A percentile compares a stretch with the other conserved stretches of the same genome.
Evolutionary conservation across 75 land plant genomes (phyloP).

Genomic region (Pseudotsuga menziesii): DNA sequence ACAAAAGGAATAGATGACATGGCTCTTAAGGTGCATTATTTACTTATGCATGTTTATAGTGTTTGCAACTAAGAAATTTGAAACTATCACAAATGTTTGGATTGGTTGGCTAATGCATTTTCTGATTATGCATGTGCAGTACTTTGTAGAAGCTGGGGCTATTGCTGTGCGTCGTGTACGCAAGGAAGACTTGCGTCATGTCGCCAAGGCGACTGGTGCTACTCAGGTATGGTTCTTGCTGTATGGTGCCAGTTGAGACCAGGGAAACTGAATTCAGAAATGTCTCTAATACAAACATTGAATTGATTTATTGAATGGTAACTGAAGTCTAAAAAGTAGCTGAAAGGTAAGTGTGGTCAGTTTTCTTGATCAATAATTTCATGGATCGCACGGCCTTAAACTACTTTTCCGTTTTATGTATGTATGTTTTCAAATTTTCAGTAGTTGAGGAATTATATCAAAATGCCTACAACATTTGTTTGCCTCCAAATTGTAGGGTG

Average conservation of each 20-base stretch:
- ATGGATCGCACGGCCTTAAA: no score
- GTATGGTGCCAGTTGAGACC: no score
- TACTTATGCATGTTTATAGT: not conserved
- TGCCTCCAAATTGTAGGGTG: not conserved
- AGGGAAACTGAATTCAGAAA: no score
- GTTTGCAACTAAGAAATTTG: not conserved
- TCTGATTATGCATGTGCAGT: conserved; percentile 32
- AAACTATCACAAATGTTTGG: not conserved
- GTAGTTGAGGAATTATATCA: no score
- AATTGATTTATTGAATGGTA: no score
- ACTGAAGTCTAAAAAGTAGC: no score
- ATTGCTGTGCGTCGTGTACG: conserved; percentile 94
- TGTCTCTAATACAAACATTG: no score
- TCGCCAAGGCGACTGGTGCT: conserved; percentile 99
- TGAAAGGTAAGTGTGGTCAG: no score
- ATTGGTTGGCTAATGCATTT: not conserved
- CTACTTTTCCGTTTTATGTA: no score
- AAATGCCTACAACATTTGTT: not conserved
- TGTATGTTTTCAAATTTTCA: no score
- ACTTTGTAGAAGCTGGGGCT: conserved; percentile 97
- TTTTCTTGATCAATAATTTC: no score
- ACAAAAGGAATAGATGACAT: conserved; percentile 99
- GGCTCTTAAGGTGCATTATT: conserved; percentile 74
- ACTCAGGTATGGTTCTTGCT: conserved; percentile 44
- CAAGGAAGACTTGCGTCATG: conserved; percentile 94